A percentile compares a stretch with the other conserved stretches of the same genome.
Conservation (phyloP, 2,329 filamentous ascomycete species). For the Chrysosporium queenslandicum region DNA sequence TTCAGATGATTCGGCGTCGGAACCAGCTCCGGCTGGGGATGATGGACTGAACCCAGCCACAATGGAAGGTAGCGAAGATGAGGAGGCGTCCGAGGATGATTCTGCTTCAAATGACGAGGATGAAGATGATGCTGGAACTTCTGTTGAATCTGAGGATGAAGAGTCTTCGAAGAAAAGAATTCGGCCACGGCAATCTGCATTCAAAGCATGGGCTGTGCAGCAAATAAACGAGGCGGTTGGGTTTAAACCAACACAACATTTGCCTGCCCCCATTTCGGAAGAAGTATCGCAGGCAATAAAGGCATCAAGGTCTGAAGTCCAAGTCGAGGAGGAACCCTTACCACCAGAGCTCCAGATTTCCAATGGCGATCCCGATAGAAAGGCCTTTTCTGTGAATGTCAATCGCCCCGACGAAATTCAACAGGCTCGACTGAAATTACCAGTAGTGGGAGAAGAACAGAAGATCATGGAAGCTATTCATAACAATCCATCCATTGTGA, state of each 20-base stretch:
- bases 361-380: conserved; percentile 46
- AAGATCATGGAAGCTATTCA: conserved; percentile 97
- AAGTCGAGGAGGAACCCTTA: conserved; percentile 33
- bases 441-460: conserved; percentile 90
- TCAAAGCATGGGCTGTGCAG: conserved; percentile 86
- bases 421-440: conserved; percentile 64
- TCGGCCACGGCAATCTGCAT: conserved; percentile 51
- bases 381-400: conserved; percentile 66
- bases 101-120: conserved; percentile 23
- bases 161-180: conserved; percentile 18
- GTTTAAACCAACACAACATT: conserved; percentile 43
- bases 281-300: conserved; percentile 27
- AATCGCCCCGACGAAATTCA: conserved; percentile 64
- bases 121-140: conserved; percentile 27
- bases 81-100: conserved; percentile 19
- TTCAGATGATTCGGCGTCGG: conserved; percentile 27
- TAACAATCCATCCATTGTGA: conserved; percentile 77
- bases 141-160: conserved; percentile 20
- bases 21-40: conserved; percentile 20
- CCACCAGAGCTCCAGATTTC: conserved; percentile 33
- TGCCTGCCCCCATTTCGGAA: conserved; percentile 24
- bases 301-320: conserved; percentile 29
- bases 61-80: conserved; percentile 21
- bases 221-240: conserved; percentile 78
- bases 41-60: conserved; percentile 26